Base-by-base conservation (phyloP, 1,284 basidiomycete species). In the Naganishia cerealis region DNA sequence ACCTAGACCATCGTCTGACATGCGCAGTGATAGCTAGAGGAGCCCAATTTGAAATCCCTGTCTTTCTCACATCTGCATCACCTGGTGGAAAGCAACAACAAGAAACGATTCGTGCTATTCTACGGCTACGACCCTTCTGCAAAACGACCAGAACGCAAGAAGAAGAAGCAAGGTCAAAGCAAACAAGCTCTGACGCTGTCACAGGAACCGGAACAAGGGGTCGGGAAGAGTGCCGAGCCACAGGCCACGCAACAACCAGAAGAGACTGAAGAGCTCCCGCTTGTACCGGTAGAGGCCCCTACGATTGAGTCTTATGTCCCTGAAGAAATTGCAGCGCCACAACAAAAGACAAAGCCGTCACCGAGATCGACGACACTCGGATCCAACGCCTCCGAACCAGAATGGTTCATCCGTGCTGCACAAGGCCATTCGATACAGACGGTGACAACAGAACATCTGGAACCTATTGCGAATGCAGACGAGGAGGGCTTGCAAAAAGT, bases 351-450 rank as follows among this genome's bases (percentile, higher is more conserved):
- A 39, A 50, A 39, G 15, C n/a, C 59, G 13, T 9, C 42, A 18
- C 18, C 39, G 15, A 16, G n/a, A 15, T 68, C 67, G 5, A 24
- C 48, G 16, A 55, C 66, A 56, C 21, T 39, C n/a, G 50, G 36
- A 13, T 40, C 50, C 46, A 54, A 52, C 26, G 26, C 63, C 26
- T 18, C 77, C 6, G 68, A 75, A 10, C 78, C 82, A 9, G 79
- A 84, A 24, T 90, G 89, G 86, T 94, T 88, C 87, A 94, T 97
- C 72, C 85, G 92, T 57, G 95, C 95, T 0, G 92, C 92, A 71
- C 95, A 98, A 80, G 96, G 95, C 0, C 95, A 98, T 81, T 91
- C 92, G 55, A 80, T 94, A 29, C 87, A 91, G 40, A 79, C 92
- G 57, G 83, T 83, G 56, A 87, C 87, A 1, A 85, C 94, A 5